Evolutionary conservation across 1,284 basidiomycete genomes (phyloP).

Genomic region (Caloboletus inedulis): DNA sequence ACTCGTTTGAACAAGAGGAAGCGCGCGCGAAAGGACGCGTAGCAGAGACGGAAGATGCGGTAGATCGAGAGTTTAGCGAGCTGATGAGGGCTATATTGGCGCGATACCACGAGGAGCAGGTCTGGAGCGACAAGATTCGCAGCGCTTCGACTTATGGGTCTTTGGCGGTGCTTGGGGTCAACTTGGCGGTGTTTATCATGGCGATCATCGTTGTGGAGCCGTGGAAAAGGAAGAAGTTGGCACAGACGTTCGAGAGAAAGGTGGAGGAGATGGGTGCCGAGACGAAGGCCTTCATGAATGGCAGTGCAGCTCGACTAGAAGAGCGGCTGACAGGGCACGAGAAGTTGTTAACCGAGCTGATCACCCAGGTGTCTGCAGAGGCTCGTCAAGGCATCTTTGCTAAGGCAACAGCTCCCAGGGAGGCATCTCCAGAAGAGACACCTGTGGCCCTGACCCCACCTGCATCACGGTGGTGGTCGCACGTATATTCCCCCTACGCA

Average conservation of each 20-base stretch:
- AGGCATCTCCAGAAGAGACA: conserved; percentile 4
- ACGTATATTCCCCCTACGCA: conserved; percentile 7
- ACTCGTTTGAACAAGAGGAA: conserved; percentile 78
- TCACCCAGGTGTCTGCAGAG: conserved; percentile 23
- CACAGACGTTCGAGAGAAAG: conserved; percentile 83
- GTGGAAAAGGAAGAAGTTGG: conserved; percentile 84
- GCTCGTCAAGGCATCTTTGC: conserved; percentile 5
- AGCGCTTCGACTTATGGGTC: conserved; percentile 89
- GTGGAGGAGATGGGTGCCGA: conserved; percentile 70
- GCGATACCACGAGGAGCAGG: conserved; percentile 94
- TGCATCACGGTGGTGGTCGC: conserved; percentile 15
- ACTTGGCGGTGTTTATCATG: conserved; percentile 82
- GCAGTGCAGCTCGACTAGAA: conserved; percentile 48
- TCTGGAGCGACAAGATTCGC: conserved; percentile 97
- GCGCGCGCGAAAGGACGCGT: conserved; percentile 62
- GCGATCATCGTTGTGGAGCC: conserved; percentile 90
- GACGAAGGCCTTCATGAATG: conserved; percentile 46
- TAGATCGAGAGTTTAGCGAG: conserved; percentile 82
- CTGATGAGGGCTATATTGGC: conserved; percentile 84
- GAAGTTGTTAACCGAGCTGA: conserved; percentile 31
- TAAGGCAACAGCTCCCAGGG: conserved; percentile 1
- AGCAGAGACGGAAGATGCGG: conserved; percentile 66
- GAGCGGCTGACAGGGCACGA: conserved; percentile 54
- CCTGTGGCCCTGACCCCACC: background rate
- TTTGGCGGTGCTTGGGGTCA: conserved; percentile 78